Evolutionary conservation across 495 filamentous ascomycete genomes (phyloP).

Genomic region (Pseudevernia furfuracea): DNA sequence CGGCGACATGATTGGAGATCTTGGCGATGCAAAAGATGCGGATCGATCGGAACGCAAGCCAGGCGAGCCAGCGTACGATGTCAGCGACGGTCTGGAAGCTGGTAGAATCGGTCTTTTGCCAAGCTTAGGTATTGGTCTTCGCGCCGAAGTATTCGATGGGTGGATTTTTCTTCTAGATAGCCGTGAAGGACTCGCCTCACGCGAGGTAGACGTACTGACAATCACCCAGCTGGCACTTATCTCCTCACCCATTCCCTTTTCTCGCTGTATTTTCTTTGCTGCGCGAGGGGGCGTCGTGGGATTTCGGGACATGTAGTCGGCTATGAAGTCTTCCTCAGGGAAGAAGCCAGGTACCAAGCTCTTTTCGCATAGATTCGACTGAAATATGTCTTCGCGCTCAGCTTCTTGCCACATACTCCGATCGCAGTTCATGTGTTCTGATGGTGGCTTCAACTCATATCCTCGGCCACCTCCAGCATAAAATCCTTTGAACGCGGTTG

Average conservation of each 20-base stretch:
- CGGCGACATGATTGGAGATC: slow-evolving; percentile 34
- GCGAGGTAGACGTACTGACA: slow-evolving; percentile 35
- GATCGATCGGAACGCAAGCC: slow-evolving; percentile 35
- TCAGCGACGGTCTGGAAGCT: slow-evolving; percentile 32
- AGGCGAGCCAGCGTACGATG: slow-evolving; percentile 43
- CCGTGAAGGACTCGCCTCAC: slow-evolving; percentile 26
- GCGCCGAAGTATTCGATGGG: slow-evolving; percentile 20
- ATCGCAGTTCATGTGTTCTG: slow-evolving; percentile 17
- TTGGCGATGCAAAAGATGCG: slow-evolving; percentile 47
- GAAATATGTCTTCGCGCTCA: slow-evolving; percentile 23
- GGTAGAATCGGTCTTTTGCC: slow-evolving; percentile 31
- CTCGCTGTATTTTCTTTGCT: slow-evolving; percentile 28
- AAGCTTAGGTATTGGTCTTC: slow-evolving; percentile 24
- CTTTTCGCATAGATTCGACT: neutral
- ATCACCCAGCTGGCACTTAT: slow-evolving; percentile 67
- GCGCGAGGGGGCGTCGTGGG: slow-evolving; percentile 27
- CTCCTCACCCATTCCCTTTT: slow-evolving; percentile 49
- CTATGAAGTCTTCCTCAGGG: slow-evolving; percentile 35
- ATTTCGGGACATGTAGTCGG: slow-evolving; percentile 31
- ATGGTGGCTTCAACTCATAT: slow-evolving; percentile 43
- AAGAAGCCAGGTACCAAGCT: slow-evolving; percentile 39
- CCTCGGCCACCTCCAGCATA: slow-evolving; percentile 73
- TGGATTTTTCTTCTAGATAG: slow-evolving; percentile 25
- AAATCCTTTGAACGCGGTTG: slow-evolving; percentile 65
- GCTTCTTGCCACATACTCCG: slow-evolving; percentile 31